Conservation (phyloP, 75 land plant species). For the Cupressus sempervirens region DNA sequence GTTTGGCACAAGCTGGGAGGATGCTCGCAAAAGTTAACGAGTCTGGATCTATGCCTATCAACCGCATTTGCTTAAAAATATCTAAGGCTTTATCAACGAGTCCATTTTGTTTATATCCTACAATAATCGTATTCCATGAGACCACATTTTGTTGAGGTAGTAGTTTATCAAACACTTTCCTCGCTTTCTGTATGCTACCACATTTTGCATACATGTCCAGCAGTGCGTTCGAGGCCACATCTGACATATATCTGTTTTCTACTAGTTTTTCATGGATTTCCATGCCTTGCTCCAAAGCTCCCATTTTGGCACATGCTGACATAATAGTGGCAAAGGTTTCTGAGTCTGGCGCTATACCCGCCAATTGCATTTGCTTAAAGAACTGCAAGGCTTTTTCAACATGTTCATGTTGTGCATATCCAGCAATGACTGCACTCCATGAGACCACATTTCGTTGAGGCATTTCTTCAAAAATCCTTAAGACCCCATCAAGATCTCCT, state of each 20-base stretch:
- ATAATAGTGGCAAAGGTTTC: neutral
- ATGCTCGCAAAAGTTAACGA: slow-evolving; percentile 5
- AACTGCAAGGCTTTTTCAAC: slow-evolving; percentile 21
- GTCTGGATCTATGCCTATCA: slow-evolving; percentile 44
- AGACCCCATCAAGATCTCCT: slow-evolving; percentile 25
- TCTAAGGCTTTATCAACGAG: slow-evolving; percentile 47
- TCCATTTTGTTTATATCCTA: slow-evolving; percentile 42
- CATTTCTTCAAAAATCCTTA: slow-evolving; percentile 26
- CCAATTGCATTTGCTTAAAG: slow-evolving; percentile 30
- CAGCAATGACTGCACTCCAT: slow-evolving; percentile 48
- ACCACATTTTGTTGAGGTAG: slow-evolving; percentile 44
- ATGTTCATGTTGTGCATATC: slow-evolving; percentile 26
- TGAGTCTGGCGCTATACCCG: slow-evolving; percentile 40
- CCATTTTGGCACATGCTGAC: slow-evolving; percentile 30
- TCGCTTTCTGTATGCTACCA: slow-evolving; percentile 52
- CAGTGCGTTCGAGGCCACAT: slow-evolving; percentile 48
- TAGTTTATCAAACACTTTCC: slow-evolving; percentile 39
- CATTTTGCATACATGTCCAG: slow-evolving; percentile 62
- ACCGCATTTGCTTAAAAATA: slow-evolving; percentile 44
- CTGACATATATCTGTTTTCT: slow-evolving; percentile 26
- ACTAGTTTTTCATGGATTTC: slow-evolving; percentile 29
- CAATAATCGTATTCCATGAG: slow-evolving; percentile 67
- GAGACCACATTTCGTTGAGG: slow-evolving; percentile 36
- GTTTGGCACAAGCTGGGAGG: slow-evolving; percentile 7
- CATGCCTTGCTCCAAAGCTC: slow-evolving; percentile 25